Percentiles rank a stretch among this genome's conserved stretches.
Conservation (phyloP, 2,329 filamentous ascomycete genomes). For the Canariomyces notabilis region DNA sequence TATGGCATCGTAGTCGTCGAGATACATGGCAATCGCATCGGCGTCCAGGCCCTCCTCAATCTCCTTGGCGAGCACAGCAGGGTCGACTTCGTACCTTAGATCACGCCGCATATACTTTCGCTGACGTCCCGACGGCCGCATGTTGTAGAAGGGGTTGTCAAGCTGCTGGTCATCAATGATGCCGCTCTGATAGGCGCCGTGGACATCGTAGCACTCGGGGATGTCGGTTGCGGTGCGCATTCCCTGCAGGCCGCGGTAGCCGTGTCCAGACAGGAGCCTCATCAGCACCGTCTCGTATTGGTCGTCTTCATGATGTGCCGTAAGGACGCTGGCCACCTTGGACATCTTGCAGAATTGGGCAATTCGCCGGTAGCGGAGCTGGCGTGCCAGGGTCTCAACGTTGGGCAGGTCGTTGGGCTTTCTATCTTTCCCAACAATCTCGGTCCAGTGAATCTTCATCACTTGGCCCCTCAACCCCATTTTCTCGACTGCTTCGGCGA, state of each 20-base stretch:
- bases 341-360: constrained; percentile 53
- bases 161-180: constrained; percentile 42
- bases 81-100: constrained; percentile 27
- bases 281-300: constrained; percentile 86
- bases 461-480: constrained; percentile 33
- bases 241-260: constrained; percentile 65
- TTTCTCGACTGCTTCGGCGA: constrained; percentile 33
- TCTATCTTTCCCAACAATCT: constrained; percentile 24
- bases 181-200: constrained; percentile 66
- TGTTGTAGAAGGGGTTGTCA: constrained; percentile 35
- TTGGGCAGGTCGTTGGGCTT: constrained; percentile 47
- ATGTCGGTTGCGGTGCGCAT: constrained; percentile 63
- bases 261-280: constrained; percentile 64
- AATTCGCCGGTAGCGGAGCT: constrained; percentile 65
- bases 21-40: constrained; percentile 18
- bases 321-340: constrained; percentile 57
- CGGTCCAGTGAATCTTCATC: constrained; percentile 42
- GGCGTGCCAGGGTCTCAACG: constrained; percentile 73
- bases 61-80: constrained; percentile 18
- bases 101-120: constrained; percentile 23
- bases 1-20: constrained; percentile 24
- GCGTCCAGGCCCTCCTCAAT: constrained; percentile 11
- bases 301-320: constrained; percentile 87
- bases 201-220: constrained; percentile 76
- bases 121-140: constrained; percentile 26